Conservation (phyloP, 2,329 filamentous ascomycete species). For the Fusarium irregulare region DNA sequence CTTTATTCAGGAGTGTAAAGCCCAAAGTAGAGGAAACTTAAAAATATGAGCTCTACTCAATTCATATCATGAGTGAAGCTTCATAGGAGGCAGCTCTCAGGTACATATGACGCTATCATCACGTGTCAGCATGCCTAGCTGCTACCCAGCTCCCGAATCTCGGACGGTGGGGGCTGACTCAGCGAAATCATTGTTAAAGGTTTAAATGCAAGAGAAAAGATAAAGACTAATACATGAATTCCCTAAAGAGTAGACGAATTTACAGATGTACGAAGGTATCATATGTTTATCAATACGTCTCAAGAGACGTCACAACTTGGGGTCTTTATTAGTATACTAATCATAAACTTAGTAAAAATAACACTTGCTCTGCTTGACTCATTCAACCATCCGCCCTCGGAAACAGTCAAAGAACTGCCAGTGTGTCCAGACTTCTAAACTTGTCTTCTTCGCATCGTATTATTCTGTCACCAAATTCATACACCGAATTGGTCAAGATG, state of each 20-base stretch:
- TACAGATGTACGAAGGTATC: not conserved
- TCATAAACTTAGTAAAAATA: not conserved
- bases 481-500: slow-evolving; percentile 22
- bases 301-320: not conserved
- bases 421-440: not conserved
- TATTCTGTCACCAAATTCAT: not conserved
- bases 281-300: not conserved
- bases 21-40: not conserved
- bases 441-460: not conserved
- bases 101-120: slow-evolving; percentile 33
- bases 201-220: not conserved
- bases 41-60: slow-evolving; percentile 2
- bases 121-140: slow-evolving; percentile 8
- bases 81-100: not conserved
- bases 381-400: not conserved
- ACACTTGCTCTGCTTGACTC: not conserved
- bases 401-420: not conserved
- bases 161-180: slow-evolving; percentile 19
- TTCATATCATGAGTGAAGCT: slow-evolving; percentile 13
- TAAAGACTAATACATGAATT: not conserved
- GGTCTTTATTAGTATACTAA: not conserved
- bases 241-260: not conserved
- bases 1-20: not conserved
- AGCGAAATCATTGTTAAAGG: not conserved
- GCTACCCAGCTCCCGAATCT: not conserved